A percentile compares a stretch with the other conserved stretches of the same genome.
phyloP scores from a whole-genome alignment of 116 monocot genomes.

The Posidonia oceanica region DNA sequence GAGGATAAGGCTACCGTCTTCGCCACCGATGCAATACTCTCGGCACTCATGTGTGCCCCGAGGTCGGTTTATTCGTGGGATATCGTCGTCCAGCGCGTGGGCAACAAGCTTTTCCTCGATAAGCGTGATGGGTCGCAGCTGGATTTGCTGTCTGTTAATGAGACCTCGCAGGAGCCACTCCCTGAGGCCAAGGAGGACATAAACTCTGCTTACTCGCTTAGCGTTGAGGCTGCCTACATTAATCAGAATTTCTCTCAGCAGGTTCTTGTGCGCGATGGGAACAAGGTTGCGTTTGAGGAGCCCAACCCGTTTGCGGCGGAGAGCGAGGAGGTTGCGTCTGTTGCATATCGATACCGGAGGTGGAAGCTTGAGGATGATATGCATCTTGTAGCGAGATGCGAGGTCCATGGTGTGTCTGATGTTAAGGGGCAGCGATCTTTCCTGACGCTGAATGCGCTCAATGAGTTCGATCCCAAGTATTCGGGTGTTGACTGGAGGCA shows the following conservation, averaged over 20 bases:
- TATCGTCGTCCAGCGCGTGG: conserved; percentile 87
- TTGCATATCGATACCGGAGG: conserved; percentile 72
- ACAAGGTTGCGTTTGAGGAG: conserved; percentile 86
- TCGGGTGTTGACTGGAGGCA: conserved; percentile 93
- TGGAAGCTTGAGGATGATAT: conserved; percentile 94
- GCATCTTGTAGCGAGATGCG: conserved; percentile 76
- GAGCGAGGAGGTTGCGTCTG: conserved; percentile 76
- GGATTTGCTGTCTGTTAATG: conserved; percentile 74
- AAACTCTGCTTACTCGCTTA: conserved; percentile 78
- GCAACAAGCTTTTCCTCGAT: conserved; percentile 96
- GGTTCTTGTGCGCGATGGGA: conserved; percentile 74
- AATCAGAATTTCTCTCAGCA: conserved; percentile 99
- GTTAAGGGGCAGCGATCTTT: conserved; percentile 63
- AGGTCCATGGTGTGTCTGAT: conserved; percentile 69
- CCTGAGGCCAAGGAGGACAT: conserved; percentile 96
- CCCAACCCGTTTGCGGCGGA: conserved; percentile 83
- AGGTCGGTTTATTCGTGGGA: conserved; percentile 93
- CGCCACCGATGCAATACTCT: conserved; percentile 85
- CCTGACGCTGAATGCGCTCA: conserved; percentile 84
- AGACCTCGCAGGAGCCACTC: conserved; percentile 72
- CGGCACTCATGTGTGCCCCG: conserved; percentile 90
- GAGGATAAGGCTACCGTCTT: conserved; percentile 89
- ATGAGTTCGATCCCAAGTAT: conserved; percentile 91
- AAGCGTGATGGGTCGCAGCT: conserved; percentile 97
- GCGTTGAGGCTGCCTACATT: conserved; percentile 81